phyloP scores from a whole-genome alignment of 2,329 filamentous ascomycete species.

The Microcyclospora pomicola region DNA sequence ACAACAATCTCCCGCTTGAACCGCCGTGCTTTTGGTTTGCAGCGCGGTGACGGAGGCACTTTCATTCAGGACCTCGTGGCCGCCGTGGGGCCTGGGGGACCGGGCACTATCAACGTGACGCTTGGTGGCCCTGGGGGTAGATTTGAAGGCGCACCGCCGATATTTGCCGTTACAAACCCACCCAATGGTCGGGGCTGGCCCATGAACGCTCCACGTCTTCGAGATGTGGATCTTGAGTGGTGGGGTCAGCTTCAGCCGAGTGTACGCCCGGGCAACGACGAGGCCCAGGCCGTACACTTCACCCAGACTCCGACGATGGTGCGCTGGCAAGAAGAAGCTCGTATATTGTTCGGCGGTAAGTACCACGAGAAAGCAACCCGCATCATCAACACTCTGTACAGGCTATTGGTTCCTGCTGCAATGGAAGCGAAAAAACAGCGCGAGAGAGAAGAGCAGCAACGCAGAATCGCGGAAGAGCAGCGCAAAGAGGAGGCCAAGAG shows the following conservation, averaged over 20 bases:
- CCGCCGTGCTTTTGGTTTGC: slow-evolving; percentile 10
- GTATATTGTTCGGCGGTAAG: slow-evolving; percentile 62
- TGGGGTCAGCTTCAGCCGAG: slow-evolving; percentile 9
- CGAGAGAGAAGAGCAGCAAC: slow-evolving; percentile 39
- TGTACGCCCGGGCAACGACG: slow-evolving; percentile 42
- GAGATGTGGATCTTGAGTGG: slow-evolving; percentile 13
- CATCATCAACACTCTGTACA: slow-evolving; percentile 55
- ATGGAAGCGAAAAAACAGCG: slow-evolving; percentile 68
- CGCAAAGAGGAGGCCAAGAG: slow-evolving; percentile 47
- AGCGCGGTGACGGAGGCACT: slow-evolving; percentile 9
- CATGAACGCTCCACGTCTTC: slow-evolving; percentile 3
- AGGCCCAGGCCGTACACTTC: slow-evolving; percentile 65
- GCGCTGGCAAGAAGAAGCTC: slow-evolving; percentile 82
- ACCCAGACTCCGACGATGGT: slow-evolving; percentile 53
- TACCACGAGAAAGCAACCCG: slow-evolving; percentile 56
- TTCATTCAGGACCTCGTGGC: slow-evolving; percentile 13
- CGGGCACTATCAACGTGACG: slow-evolving; percentile 14
- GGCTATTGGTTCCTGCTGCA: slow-evolving; percentile 65
- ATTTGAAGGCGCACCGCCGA: slow-evolving; percentile 7
- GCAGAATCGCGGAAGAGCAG: slow-evolving; percentile 42
- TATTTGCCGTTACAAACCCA: slow-evolving; percentile 10
- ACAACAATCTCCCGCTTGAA: slow-evolving; percentile 3
- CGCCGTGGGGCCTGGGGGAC: slow-evolving; percentile 8
- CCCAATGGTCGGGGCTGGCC: slow-evolving; percentile 1
- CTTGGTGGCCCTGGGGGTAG: slow-evolving; percentile 8